Conservation (phyloP, 1,284 basidiomycete species). For the Ganoderma resinaceum region DNA sequence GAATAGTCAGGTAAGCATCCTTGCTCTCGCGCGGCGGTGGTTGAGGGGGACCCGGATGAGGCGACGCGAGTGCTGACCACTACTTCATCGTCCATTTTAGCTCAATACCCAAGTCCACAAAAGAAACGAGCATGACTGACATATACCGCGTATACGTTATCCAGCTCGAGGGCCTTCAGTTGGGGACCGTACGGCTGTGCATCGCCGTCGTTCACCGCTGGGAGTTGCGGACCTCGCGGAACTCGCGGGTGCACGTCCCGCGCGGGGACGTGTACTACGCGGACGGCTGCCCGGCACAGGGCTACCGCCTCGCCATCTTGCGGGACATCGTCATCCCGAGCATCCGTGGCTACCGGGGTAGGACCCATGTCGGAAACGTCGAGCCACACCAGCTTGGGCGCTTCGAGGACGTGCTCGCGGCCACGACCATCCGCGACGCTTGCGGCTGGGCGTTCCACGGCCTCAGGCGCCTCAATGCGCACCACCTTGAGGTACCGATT, state of each 20-base stretch:
- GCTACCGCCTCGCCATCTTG: neutral
- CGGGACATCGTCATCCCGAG: slow-evolving; percentile 13
- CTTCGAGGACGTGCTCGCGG: slow-evolving; percentile 7
- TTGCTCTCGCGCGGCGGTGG: neutral
- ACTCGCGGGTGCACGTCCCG: neutral
- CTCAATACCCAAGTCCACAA: neutral
- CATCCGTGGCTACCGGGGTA: slow-evolving; percentile 14
- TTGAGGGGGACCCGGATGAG: neutral
- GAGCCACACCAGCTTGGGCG: neutral
- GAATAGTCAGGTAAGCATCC: slow-evolving; percentile 4
- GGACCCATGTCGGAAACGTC: slow-evolving; percentile 17
- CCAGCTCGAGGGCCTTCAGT: neutral
- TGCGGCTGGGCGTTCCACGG: slow-evolving; percentile 24
- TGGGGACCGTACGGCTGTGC: neutral
- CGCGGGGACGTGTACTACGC: slow-evolving; percentile 23
- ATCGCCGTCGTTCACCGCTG: neutral
- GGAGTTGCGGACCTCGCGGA: neutral
- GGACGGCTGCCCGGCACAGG: slow-evolving; percentile 15
- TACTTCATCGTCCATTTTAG: neutral
- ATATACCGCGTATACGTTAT: neutral
- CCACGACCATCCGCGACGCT: slow-evolving; percentile 14
- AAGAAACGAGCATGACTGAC: neutral
- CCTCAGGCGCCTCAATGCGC: slow-evolving; percentile 21
- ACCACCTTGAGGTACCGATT: slow-evolving; percentile 7
- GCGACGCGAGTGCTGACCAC: neutral